phyloP scores from a whole-genome alignment of 1,284 basidiomycete species.

The Thecaphora frezii region DNA sequence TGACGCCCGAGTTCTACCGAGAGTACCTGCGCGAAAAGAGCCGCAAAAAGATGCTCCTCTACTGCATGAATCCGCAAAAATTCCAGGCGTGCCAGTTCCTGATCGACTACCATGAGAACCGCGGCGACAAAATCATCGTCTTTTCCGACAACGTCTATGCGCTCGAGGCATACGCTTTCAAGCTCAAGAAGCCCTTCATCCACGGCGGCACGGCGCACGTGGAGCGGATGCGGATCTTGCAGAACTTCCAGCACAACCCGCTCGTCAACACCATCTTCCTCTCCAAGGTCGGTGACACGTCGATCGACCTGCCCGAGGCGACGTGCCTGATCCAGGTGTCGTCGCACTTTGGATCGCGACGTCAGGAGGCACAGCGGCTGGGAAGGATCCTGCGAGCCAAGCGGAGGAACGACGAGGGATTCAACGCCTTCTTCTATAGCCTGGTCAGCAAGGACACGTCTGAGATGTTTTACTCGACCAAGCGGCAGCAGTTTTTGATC shows the following conservation, averaged over 20 bases:
- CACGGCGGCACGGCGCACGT: constrained; percentile 94
- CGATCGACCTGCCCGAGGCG: constrained; percentile 97
- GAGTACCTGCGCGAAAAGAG: constrained; percentile 92
- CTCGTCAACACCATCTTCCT: constrained; percentile 95
- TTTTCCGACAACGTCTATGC: constrained; percentile 99
- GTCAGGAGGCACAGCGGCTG: constrained; percentile 95
- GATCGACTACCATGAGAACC: constrained; percentile 95
- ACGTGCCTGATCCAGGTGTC: constrained; percentile 99
- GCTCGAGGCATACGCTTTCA: constrained; percentile 93
- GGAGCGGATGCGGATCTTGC: constrained; percentile 91
- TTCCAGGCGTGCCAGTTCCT: constrained; percentile 99
- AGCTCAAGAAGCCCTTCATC: constrained; percentile 90
- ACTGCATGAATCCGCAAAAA: constrained; percentile 99
- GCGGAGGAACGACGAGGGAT: constrained; percentile 96
- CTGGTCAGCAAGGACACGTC: constrained; percentile 98
- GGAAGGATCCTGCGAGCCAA: constrained; percentile 94
- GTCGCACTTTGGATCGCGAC: constrained; percentile 96
- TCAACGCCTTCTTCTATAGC: constrained; percentile 99
- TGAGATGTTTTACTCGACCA: constrained; percentile 99
- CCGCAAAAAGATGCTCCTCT: constrained; percentile 90
- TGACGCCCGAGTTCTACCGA: constrained; percentile 99
- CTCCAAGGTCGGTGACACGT: constrained; percentile 98
- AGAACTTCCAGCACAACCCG: constrained; percentile 94
- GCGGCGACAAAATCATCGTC: constrained; percentile 99
- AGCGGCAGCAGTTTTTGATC: constrained; percentile 96